Evolutionary conservation across 2,329 filamentous ascomycete genomes (phyloP).

Genomic region (Zalaria sp.): DNA sequence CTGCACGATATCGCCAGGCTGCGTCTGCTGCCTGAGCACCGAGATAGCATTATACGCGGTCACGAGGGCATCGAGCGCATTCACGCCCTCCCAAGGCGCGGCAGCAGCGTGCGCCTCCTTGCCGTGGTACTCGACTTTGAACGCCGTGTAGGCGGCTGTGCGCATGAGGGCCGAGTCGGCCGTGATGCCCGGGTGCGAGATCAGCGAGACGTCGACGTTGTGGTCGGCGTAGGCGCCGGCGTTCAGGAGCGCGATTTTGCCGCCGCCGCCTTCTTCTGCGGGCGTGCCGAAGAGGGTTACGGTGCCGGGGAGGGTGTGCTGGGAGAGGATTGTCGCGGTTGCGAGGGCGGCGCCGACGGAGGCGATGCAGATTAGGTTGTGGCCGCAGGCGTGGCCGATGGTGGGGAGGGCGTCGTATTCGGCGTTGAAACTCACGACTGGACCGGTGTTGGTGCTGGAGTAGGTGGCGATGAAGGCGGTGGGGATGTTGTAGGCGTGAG

Average conservation of each 20-base stretch:
- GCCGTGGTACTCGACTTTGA: conserved; percentile 37
- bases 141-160: conserved; percentile 36
- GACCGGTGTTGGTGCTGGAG: conserved; percentile 27
- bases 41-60: conserved; percentile 19
- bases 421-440: conserved; percentile 30
- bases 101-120: conserved; percentile 23
- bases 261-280: conserved; percentile 28
- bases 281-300: conserved; percentile 30
- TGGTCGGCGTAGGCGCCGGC: conserved; percentile 28
- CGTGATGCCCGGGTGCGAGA: conserved; percentile 21
- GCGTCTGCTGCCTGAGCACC: conserved; percentile 24
- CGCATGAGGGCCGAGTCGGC: conserved; percentile 34
- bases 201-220: conserved; percentile 19
- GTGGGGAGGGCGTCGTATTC: conserved; percentile 24
- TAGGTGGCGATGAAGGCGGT: conserved; percentile 41
- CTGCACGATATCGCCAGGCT: conserved; percentile 24
- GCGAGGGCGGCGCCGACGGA: conserved; percentile 25
- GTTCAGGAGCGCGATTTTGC: conserved; percentile 31
- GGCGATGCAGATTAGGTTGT: conserved; percentile 29
- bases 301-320: conserved; percentile 18
- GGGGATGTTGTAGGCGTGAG: conserved; percentile 35
- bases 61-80: conserved; percentile 5
- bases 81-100: conserved; percentile 15
- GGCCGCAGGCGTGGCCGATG: conserved; percentile 31
- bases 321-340: conserved; percentile 16